Percentiles rank a stretch among this genome's conserved stretches.
phyloP scores from a whole-genome alignment of 345 rosid species.

The Syzygium grande region DNA sequence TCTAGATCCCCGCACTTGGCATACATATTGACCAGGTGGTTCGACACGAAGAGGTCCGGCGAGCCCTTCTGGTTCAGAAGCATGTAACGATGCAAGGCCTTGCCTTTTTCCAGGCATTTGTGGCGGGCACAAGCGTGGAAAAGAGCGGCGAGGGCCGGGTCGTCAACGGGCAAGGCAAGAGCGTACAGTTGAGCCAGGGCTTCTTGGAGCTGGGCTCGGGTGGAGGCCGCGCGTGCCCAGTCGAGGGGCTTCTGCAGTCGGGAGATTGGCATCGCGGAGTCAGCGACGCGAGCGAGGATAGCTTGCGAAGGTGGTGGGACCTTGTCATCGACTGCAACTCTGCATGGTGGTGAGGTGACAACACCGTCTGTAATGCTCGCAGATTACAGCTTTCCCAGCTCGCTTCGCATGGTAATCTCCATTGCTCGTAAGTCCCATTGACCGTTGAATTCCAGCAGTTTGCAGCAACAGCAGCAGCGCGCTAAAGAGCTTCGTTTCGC shows the following conservation, averaged over 20 bases:
- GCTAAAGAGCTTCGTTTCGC: too few relatives aligned
- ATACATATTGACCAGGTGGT: slow-evolving; percentile 62
- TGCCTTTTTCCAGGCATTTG: slow-evolving; percentile 42
- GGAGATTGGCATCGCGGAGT: neutral
- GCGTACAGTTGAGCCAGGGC: slow-evolving; percentile 34
- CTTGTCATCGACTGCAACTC: too few relatives aligned
- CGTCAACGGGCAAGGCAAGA: slow-evolving; percentile 3
- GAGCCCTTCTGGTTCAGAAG: slow-evolving; percentile 3
- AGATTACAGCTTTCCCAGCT: neutral
- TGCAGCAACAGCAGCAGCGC: neutral
- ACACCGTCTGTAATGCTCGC: neutral
- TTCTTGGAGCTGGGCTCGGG: slow-evolving; percentile 31
- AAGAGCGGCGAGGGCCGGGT: slow-evolving; percentile 41
- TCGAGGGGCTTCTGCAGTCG: neutral
- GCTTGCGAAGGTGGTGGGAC: neutral
- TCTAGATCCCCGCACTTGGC: slow-evolving; percentile 46
- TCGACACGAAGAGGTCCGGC: slow-evolving; percentile 33
- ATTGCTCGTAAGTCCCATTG: neutral
- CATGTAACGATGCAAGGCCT: slow-evolving; percentile 49
- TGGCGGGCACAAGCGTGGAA: slow-evolving; percentile 63
- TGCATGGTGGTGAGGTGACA: neutral
- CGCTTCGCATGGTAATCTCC: neutral
- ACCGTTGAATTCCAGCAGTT: neutral
- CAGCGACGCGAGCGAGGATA: neutral
- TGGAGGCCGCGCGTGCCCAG: slow-evolving; percentile 16